phyloP scores from a whole-genome alignment of 768 basidiomycete genomes.

The Psilocybe azurescens region DNA sequence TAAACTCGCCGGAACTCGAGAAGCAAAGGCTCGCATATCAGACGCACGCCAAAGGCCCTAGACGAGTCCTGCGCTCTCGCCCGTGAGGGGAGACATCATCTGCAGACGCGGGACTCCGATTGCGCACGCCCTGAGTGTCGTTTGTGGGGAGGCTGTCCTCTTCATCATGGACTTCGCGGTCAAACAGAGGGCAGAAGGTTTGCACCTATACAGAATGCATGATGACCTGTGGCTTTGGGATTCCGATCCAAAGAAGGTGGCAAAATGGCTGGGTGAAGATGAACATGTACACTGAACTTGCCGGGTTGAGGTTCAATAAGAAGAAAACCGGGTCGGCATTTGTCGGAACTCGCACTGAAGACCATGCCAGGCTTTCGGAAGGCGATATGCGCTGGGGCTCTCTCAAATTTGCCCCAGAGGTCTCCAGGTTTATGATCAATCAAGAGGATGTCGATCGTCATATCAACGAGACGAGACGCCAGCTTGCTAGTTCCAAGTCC shows the following conservation, averaged over 20 bases:
- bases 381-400: constrained; percentile 47
- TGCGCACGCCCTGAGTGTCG: constrained; percentile 42
- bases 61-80: constrained; percentile 28
- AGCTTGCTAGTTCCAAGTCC: constrained; percentile 39
- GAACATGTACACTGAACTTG: constrained; percentile 42
- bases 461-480: constrained; percentile 42
- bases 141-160: constrained; percentile 46
- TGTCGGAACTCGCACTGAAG: constrained; percentile 27
- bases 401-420: constrained; percentile 37
- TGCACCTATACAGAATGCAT: constrained; percentile 50
- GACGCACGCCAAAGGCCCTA: constrained; percentile 38
- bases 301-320: constrained; percentile 46
- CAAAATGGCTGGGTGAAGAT: constrained; percentile 45
- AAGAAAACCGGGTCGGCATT: constrained; percentile 47
- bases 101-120: constrained; percentile 49
- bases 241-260: constrained; percentile 35
- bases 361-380: constrained; percentile 27
- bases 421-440: constrained; percentile 39
- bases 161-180: constrained; percentile 55
- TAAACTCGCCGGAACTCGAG: constrained; percentile 48
- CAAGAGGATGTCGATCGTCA: constrained; percentile 40
- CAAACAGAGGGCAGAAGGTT: constrained; percentile 45
- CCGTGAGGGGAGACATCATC: constrained; percentile 33
- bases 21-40: constrained; percentile 43
- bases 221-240: constrained; percentile 54